Percentiles rank a stretch among this genome's conserved stretches.
phyloP scores from a whole-genome alignment of 805 yeast species.

The Candida orba region DNA sequence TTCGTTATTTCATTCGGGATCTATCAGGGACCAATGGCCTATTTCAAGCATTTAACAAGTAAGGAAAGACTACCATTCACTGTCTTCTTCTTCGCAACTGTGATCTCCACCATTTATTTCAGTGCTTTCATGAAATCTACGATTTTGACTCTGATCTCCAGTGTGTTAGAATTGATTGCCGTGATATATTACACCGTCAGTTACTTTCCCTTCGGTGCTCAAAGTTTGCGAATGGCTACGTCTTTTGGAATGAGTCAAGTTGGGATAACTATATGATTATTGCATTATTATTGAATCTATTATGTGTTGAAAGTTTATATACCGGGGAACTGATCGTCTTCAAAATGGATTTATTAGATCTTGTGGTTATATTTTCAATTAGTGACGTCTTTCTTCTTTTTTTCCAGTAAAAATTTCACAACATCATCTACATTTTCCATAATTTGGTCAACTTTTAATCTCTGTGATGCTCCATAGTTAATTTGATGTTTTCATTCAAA shows the following conservation, averaged over 20 bases:
- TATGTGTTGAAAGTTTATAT: conserved; percentile 18
- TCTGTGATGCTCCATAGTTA: conserved; percentile 34
- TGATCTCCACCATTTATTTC: conserved; percentile 69
- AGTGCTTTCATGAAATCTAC: conserved; percentile 65
- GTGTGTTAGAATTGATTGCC: conserved; percentile 73
- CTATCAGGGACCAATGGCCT: conserved; percentile 86
- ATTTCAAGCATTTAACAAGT: conserved; percentile 65
- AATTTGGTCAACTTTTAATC: conserved; percentile 25
- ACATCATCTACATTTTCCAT: conserved; percentile 48
- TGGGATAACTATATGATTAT: conserved; percentile 12
- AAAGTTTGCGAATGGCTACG: conserved; percentile 53
- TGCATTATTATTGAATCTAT: no score
- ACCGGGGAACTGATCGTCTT: conserved; percentile 66
- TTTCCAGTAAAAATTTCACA: conserved; percentile 39
- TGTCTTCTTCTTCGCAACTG: conserved; percentile 70
- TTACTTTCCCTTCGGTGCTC: conserved; percentile 94
- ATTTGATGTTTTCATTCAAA: conserved; percentile 47
- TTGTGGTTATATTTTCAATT: conserved; percentile 48
- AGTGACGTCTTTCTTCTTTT: conserved; percentile 38
- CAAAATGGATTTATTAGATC: conserved; percentile 45
- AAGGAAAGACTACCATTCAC: conserved; percentile 76
- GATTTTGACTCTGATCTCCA: conserved; percentile 66
- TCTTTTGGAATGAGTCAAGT: conserved; percentile 48
- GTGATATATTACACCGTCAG: conserved; percentile 86
- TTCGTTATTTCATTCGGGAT: conserved; percentile 88